Conservation (phyloP, 345 rosid genomes). For the Zanthoxylum bungeanum region DNA sequence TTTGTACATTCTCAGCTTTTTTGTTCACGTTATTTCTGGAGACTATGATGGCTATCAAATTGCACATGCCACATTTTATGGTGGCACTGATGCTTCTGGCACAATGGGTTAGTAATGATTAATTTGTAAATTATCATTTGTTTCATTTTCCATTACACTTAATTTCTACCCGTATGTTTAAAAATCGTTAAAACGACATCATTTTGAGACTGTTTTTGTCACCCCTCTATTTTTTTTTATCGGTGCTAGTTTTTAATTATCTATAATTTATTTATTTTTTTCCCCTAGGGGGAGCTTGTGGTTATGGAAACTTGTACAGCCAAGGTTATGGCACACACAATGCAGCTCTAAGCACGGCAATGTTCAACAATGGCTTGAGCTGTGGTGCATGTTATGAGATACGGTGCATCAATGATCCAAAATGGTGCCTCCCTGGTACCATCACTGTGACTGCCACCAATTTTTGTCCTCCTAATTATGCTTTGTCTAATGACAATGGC, state of each 20-base stretch:
- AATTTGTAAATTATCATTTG: no score
- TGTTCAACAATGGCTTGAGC: neutral
- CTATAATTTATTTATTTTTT: no score
- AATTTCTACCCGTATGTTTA: no score
- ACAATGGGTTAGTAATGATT: neutral
- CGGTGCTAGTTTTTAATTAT: no score
- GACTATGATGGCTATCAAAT: neutral
- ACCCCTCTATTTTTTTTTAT: no score
- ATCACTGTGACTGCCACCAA: neutral
- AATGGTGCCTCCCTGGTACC: neutral
- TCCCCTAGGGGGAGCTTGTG: neutral
- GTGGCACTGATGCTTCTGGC: neutral
- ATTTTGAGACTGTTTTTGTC: no score
- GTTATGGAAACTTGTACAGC: constrained; percentile 1
- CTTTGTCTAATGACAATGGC: constrained; percentile 41
- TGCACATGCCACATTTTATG: neutral
- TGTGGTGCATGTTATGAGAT: neutral
- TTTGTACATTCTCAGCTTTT: neutral
- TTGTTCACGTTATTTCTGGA: neutral
- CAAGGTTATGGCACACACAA: neutral
- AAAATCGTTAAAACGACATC: no score
- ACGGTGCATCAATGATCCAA: neutral
- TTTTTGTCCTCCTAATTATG: constrained; percentile 22
- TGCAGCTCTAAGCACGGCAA: neutral
- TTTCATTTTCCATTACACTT: neutral